Percentiles rank a stretch among this genome's conserved stretches.
Conservation (phyloP, 116 monocot species). For the Dioscorea cayenensis region DNA sequence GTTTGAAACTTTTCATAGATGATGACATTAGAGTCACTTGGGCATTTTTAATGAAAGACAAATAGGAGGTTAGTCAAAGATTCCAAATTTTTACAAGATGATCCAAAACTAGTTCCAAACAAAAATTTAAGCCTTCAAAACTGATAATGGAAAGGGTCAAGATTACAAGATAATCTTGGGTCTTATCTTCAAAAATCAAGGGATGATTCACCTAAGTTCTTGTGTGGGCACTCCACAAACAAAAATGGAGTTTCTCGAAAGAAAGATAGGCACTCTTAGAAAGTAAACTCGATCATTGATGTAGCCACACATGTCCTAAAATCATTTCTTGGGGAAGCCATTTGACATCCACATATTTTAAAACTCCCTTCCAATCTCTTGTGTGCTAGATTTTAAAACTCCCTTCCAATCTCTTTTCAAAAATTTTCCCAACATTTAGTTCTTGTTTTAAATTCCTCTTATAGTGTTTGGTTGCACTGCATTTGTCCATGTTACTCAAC, state of each 20-base stretch:
- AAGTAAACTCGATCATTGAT: background rate
- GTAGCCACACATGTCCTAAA: background rate
- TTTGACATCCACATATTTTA: background rate
- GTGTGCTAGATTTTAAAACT: background rate
- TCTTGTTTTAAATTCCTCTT: background rate
- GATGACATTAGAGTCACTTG: no score
- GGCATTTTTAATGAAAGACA: background rate
- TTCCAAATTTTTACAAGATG: background rate
- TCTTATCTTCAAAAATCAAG: no score
- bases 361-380: background rate
- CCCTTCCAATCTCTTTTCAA: background rate
- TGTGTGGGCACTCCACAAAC: background rate
- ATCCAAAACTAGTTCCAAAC: background rate
- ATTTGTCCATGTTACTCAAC: no score
- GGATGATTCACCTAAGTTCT: background rate
- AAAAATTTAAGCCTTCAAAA: background rate
- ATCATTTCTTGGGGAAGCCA: constrained; percentile 2
- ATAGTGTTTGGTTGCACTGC: no score
- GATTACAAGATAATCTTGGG: no score
- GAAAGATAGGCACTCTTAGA: no score
- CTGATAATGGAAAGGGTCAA: no score
- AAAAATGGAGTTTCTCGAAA: background rate
- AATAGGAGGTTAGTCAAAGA: background rate
- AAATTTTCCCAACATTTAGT: background rate
- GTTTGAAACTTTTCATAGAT: no score